These are phyloP conservation scores for Carex parvula DNA, from an alignment of 176 grass and related monocot genomes.

Conservation along the genomic window DNA sequence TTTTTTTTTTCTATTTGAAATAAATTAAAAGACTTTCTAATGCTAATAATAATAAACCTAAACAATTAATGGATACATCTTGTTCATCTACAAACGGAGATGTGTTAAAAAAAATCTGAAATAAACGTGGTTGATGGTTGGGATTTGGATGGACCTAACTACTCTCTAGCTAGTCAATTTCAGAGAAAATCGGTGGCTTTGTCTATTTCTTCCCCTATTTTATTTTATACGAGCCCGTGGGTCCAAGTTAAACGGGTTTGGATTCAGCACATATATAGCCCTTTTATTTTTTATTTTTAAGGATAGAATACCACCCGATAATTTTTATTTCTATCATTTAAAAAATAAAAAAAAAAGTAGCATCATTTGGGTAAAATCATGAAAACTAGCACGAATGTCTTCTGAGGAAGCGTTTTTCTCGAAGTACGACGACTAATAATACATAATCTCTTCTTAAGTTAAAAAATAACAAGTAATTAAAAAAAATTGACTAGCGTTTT, in stretches of 20 bases:
- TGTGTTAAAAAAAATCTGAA: neutral
- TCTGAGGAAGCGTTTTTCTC: too few relatives aligned
- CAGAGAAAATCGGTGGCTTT: neutral
- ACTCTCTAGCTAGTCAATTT: neutral
- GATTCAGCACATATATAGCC: too few relatives aligned
- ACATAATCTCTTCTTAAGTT: too few relatives aligned
- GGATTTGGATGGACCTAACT: slow-evolving; percentile 11
- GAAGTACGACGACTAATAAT: too few relatives aligned
- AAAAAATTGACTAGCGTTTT: too few relatives aligned
- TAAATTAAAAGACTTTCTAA: neutral
- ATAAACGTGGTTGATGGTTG: slow-evolving; percentile 14
- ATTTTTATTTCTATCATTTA: too few relatives aligned
- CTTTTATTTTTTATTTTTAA: too few relatives aligned
- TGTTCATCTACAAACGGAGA: neutral
- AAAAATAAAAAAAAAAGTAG: too few relatives aligned
- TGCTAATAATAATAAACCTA: neutral
- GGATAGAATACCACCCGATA: too few relatives aligned
- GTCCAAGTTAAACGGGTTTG: neutral
- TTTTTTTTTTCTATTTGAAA: neutral
- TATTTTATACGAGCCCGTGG: neutral
- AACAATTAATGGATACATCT: neutral
- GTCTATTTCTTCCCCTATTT: neutral
- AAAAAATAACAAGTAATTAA: too few relatives aligned
- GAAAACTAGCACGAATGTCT: too few relatives aligned
- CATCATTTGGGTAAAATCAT: too few relatives aligned